These are phyloP conservation scores for Colletotrichum ledebouriae DNA, from an alignment of 2,329 filamentous ascomycete genomes.

Conservation along the genomic window DNA sequence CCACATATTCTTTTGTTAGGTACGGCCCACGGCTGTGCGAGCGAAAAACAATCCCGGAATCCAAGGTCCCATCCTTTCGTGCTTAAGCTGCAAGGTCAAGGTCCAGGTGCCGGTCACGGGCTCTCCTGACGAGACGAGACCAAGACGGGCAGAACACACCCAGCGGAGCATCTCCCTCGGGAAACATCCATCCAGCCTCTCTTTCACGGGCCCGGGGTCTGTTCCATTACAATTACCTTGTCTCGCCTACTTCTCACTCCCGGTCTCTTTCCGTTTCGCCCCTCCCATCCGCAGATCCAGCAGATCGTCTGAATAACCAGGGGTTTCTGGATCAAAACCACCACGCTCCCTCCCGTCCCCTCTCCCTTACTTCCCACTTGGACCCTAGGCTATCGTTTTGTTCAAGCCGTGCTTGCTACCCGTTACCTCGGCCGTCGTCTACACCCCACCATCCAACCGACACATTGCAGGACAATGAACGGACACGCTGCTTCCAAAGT, in stretches of 20 bases:
- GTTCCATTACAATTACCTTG: slow-evolving; percentile 41
- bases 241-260: slow-evolving; percentile 34
- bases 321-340: slow-evolving; percentile 34
- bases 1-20: slow-evolving; percentile 17
- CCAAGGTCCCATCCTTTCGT: slow-evolving; percentile 12
- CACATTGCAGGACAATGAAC: slow-evolving; percentile 56
- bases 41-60: not conserved
- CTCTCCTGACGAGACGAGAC: slow-evolving; percentile 36
- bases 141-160: slow-evolving; percentile 24
- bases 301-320: slow-evolving; percentile 37
- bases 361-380: slow-evolving; percentile 16
- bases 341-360: slow-evolving; percentile 19
- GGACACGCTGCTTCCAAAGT: slow-evolving; percentile 52
- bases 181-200: slow-evolving; percentile 25
- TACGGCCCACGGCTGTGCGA: slow-evolving; percentile 20
- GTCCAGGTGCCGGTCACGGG: slow-evolving; percentile 34
- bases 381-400: slow-evolving; percentile 29
- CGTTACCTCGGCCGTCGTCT: slow-evolving; percentile 9
- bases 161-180: slow-evolving; percentile 14
- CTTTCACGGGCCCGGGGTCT: slow-evolving; percentile 29
- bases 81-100: slow-evolving; percentile 31
- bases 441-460: slow-evolving; percentile 2
- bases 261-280: slow-evolving; percentile 38
- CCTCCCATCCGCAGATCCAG: slow-evolving; percentile 39
- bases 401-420: slow-evolving; percentile 22